A percentile compares a stretch with the other conserved stretches of the same genome.
These are phyloP conservation scores for Pyrus hybrid DNA, from an alignment of 331 rosid species.

Conservation along the genomic window DNA sequence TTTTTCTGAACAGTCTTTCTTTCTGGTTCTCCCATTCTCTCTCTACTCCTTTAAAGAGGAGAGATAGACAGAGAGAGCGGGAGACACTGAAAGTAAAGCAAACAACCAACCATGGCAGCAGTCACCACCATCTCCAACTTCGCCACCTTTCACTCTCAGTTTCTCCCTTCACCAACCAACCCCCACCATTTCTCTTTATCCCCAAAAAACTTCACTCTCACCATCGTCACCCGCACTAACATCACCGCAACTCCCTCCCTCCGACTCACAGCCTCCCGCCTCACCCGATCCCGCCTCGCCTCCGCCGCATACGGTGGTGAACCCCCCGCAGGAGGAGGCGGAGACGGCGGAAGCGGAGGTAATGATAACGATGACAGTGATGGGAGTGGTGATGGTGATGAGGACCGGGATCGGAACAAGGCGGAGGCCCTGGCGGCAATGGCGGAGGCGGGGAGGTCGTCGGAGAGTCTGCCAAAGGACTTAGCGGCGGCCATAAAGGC, in stretches of 20 bases:
- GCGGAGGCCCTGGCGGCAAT: conserved; percentile 56
- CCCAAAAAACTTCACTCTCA: background rate
- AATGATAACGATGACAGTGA: background rate
- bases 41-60: background rate
- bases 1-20: background rate
- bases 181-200: background rate
- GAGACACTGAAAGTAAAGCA: background rate
- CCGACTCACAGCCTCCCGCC: conserved; percentile 18
- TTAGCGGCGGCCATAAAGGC: conserved; percentile 54
- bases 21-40: background rate
- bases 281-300: conserved; percentile 1
- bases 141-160: conserved; percentile 15
- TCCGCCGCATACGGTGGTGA: conserved; percentile 18
- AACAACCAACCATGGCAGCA: conserved; percentile 27
- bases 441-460: conserved; percentile 50
- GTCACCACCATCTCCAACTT: conserved; percentile 32
- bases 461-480: conserved; percentile 69
- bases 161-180: conserved; percentile 10
- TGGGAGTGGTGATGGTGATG: conserved; percentile 4
- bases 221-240: conserved; percentile 4
- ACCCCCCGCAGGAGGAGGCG: background rate
- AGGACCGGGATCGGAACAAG: conserved; percentile 48
- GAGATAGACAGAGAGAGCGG: background rate
- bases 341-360: conserved; percentile 9
- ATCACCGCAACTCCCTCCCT: conserved; percentile 9